Base-by-base conservation (phyloP, 371 early-diverging fungal species). In the Apophysomyces variabilis region DNA sequence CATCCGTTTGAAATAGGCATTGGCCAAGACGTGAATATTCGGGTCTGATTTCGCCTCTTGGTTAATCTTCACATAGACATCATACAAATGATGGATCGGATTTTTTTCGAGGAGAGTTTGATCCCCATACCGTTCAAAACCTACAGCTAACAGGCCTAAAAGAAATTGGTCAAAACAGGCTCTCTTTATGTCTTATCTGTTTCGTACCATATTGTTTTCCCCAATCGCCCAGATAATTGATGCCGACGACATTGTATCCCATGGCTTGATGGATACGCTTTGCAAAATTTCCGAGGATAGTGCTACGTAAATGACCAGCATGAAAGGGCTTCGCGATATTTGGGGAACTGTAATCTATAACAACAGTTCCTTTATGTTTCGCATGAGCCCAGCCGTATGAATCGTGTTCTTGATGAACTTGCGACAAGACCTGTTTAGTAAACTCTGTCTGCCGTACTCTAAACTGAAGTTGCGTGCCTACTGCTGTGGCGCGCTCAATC, bases 241-340 rank as follows among this genome's bases (percentile, higher is more conserved):
- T 92, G 21, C 92, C 86, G 46, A 92, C 75, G 8, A 92, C 89
- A 4, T 92, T 87, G 77, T 93, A 97, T 5, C 99, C 99, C 75
- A 91, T 89, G 26, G 92, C 94, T 58, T 87, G 82, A 75, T 93
- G 87, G 14, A 95, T 85, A 41, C 95, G 93, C 69, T 88, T 86
- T 46, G 98, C 85, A 82, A 99, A 98, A 77, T 95, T 96, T 50
- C 99, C 99, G 59, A 99, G 89, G 67, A 99, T 97, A 3, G 99
- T 99, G 62, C 96, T 94, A 59, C 99, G 91, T 76, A 99, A 83
- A 76, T 99, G 99, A 0, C 99, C 99, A 39, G 96, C 98, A 75
- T 99, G 99, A 87, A 99, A 99, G n/a, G 98, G 96, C 81, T 99
- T 99, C 58, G 99, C 99, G 67, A 99, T 99, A 85, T 99, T 99